phyloP scores from a whole-genome alignment of 768 basidiomycete species.

The Boletus pseudopeckii region DNA sequence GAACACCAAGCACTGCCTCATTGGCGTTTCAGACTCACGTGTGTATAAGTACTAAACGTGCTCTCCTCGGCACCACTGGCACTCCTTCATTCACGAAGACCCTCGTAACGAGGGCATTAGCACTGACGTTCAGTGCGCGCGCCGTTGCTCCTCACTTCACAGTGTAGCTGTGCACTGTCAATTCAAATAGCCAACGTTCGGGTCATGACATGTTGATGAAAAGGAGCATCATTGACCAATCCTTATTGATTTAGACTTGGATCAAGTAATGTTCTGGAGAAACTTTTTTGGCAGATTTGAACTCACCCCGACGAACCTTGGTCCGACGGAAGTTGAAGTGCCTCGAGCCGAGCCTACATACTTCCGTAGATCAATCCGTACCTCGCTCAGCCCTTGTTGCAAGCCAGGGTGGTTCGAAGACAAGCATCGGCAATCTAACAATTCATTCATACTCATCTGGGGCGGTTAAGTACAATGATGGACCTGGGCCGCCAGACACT shows the following conservation, averaged over 20 bases:
- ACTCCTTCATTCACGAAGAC: not conserved
- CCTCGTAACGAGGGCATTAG: not conserved
- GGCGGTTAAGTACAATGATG: not conserved
- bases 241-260: not conserved
- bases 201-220: not conserved
- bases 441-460: not conserved
- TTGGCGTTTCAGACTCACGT: constrained; percentile 10
- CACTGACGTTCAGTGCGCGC: not conserved
- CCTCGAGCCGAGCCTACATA: not conserved
- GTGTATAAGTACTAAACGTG: not conserved
- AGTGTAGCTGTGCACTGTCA: not conserved
- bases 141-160: not conserved
- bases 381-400: too few relatives aligned
- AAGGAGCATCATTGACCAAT: not conserved
- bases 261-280: not conserved
- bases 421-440: not conserved
- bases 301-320: not conserved
- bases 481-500: not conserved
- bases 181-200: not conserved
- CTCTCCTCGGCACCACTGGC: not conserved
- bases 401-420: not conserved
- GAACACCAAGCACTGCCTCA: not conserved
- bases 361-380: not conserved
- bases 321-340: not conserved
- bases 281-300: not conserved